phyloP scores from a whole-genome alignment of 106 monocot species.

The Agapanthus africanus region DNA sequence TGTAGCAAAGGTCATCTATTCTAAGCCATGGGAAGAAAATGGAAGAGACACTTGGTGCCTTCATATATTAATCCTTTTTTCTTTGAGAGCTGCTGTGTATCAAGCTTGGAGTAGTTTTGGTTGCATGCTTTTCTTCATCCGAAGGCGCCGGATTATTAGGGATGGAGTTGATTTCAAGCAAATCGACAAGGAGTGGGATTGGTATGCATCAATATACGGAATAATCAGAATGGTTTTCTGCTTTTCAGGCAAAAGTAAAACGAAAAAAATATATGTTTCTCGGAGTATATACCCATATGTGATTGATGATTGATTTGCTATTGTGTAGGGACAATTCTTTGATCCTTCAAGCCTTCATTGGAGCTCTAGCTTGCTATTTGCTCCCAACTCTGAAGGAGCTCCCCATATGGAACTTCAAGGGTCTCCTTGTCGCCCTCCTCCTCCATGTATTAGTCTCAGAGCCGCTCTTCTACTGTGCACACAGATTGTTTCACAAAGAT shows the following conservation, averaged over 20 bases:
- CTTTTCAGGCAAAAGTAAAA: too few species aligned
- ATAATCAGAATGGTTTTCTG: too few species aligned
- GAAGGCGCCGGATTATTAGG: conserved; percentile 39
- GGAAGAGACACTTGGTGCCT: conserved; percentile 32
- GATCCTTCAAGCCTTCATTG: conserved; percentile 59
- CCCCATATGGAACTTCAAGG: conserved; percentile 39
- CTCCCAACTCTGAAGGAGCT: conserved; percentile 36
- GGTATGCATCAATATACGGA: conserved; percentile 40
- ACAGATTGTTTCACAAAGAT: conserved; percentile 54
- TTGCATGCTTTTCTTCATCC: conserved; percentile 68
- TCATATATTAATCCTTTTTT: conserved; percentile 48
- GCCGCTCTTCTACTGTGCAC: conserved; percentile 32
- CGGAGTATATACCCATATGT: too few species aligned
- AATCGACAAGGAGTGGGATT: conserved; percentile 83
- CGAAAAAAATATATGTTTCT: too few species aligned
- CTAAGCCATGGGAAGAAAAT: conserved; percentile 38
- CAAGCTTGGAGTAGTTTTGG: conserved; percentile 35
- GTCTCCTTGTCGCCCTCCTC: conserved; percentile 3
- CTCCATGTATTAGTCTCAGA: conserved; percentile 21
- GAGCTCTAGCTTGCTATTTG: conserved; percentile 30
- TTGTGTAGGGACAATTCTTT: conserved; percentile 78
- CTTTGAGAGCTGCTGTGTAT: conserved; percentile 33
- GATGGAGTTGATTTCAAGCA: conserved; percentile 63
- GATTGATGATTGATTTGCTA: too few species aligned
- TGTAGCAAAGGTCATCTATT: conserved; percentile 40